These are phyloP conservation scores for Ascochyta lentis DNA, from an alignment of 2,329 filamentous ascomycete genomes.

Conservation along the genomic window DNA sequence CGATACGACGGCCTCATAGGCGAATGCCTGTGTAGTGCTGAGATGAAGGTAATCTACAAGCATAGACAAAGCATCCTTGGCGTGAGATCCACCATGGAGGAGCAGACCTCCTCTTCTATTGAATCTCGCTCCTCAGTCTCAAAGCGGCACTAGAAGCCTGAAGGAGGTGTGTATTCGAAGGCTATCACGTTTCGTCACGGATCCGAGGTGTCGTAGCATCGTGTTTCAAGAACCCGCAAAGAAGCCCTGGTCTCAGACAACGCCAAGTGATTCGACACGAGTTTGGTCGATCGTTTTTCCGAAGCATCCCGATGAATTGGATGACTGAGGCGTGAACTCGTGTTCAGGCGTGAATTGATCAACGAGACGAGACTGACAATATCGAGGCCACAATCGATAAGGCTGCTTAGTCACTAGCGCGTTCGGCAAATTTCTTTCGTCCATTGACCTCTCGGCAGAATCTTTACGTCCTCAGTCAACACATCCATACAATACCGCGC, in stretches of 20 bases:
- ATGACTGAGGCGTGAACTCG: slow-evolving; percentile 13
- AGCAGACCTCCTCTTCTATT: neutral
- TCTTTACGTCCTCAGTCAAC: neutral
- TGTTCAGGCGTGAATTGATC: slow-evolving; percentile 2
- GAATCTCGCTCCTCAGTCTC: slow-evolving; percentile 1
- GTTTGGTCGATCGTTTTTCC: slow-evolving; percentile 13
- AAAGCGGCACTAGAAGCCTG: slow-evolving; percentile 8
- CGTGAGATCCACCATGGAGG: neutral
- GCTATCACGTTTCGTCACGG: slow-evolving; percentile 31
- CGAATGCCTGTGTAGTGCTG: neutral
- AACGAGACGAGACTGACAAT: neutral
- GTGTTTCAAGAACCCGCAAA: slow-evolving; percentile 28
- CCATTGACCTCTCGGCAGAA: neutral
- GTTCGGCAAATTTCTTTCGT: slow-evolving; percentile 9
- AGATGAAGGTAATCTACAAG: neutral
- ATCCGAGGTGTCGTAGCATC: slow-evolving; percentile 10
- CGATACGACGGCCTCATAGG: neutral
- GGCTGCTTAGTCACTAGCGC: slow-evolving; percentile 17
- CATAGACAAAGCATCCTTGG: neutral
- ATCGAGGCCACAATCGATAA: slow-evolving; percentile 1
- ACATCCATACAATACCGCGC: neutral
- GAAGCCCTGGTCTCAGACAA: slow-evolving; percentile 9
- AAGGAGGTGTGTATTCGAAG: slow-evolving; percentile 17
- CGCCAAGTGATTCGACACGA: slow-evolving; percentile 4
- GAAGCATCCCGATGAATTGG: neutral